Base-by-base conservation (phyloP, 495 filamentous ascomycete genomes). In the Penicillium angulare region DNA sequence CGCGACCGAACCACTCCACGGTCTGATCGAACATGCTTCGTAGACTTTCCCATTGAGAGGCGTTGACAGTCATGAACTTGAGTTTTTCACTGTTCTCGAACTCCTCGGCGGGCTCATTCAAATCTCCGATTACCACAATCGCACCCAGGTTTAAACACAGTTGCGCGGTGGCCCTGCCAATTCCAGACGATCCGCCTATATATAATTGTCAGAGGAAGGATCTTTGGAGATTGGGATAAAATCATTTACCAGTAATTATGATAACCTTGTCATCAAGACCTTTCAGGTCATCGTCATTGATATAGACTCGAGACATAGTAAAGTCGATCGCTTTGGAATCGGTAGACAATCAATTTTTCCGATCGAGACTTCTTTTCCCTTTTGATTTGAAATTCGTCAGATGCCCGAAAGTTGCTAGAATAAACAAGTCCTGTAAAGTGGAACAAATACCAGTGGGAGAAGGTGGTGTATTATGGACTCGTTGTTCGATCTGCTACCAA, bases 151-250 rank as follows among this genome's bases (percentile, higher is more conserved):
- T 47, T n/a, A 76, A 66, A 27, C 76, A 70, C 15, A 77, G 64
- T 10, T 72, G 54, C 9, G 67, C 67, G 6, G 75, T 76, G 31
- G 73, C 69, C 27, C 69, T 58, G 26, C 78, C 77, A 27, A 81
- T 81, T 23, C 78, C 78, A 10, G 75, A 76, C 0, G 69, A 71
- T 31, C 71, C 72, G 40, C 78, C 78, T 81, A 43, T 81, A 43
- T 15, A 24, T 17, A n/a, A n/a, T 21, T 39, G 35, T 39, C 12
- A 39, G 3, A 9, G n/a, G n/a, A n/a, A n/a, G n/a, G n/a, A n/a
- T n/a, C n/a, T n/a, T 35, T 38, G 9, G 16, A 18, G 16, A 22
- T 9, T 26, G 22, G 5, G 13, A 16, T 39, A 3, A 7, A 9
- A 7, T 47, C 2, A n/a, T 55, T 6, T 57, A 79, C 77, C 77